Evolutionary conservation across 495 filamentous ascomycete species (phyloP).

Genomic region (Podospora australis): DNA sequence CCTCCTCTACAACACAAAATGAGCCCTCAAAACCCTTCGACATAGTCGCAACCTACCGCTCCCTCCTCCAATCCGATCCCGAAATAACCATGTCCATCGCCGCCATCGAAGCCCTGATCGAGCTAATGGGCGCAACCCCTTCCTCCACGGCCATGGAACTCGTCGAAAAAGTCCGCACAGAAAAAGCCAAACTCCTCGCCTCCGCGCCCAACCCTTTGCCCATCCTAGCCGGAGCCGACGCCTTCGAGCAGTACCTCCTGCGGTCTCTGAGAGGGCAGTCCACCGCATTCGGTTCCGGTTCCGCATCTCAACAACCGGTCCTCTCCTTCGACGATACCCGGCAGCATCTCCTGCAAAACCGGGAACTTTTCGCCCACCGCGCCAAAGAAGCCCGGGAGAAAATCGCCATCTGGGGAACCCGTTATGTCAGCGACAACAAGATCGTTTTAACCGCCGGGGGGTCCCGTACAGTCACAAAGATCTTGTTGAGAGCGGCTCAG

Average conservation of each 20-base stretch:
- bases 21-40: slow-evolving; percentile 20
- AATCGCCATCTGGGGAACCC: slow-evolving; percentile 71
- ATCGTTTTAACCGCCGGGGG: slow-evolving; percentile 85
- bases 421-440: slow-evolving; percentile 67
- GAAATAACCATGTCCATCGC: slow-evolving; percentile 93
- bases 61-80: slow-evolving; percentile 55
- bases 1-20: slow-evolving; percentile 4
- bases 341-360: slow-evolving; percentile 75
- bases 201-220: slow-evolving; percentile 82
- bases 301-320: slow-evolving; percentile 47
- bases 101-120: slow-evolving; percentile 87
- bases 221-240: slow-evolving; percentile 85
- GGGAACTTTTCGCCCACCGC: slow-evolving; percentile 73
- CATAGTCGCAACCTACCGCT: slow-evolving; percentile 49
- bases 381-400: slow-evolving; percentile 79
- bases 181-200: slow-evolving; percentile 58
- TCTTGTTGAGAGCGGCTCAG: slow-evolving; percentile 68
- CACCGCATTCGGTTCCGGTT: slow-evolving; percentile 36
- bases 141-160: slow-evolving; percentile 89
- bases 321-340: slow-evolving; percentile 76
- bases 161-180: slow-evolving; percentile 69
- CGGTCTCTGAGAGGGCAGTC: slow-evolving; percentile 43
- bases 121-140: slow-evolving; percentile 66
- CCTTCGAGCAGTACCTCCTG: slow-evolving; percentile 91
- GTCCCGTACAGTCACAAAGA: slow-evolving; percentile 70